Evolutionary conservation across 257 asterid genomes (phyloP), one percentile per base, ranked within the genome.

Genomic region (Coffea canephora): DNA sequence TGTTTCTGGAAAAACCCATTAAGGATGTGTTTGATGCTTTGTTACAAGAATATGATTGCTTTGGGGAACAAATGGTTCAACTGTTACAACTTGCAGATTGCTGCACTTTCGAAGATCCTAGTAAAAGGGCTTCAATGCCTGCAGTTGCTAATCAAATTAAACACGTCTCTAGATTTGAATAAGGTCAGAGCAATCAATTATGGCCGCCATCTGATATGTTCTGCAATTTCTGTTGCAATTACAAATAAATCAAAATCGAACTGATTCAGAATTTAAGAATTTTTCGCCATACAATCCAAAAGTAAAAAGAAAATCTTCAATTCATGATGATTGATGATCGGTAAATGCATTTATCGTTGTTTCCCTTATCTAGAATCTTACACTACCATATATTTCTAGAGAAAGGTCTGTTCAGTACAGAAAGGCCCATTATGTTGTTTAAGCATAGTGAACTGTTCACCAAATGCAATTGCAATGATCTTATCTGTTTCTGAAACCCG

Each of bases 11-110:
- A 68, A 86, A 57, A 23, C 80, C 81, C 10, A 68, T 80, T 25
- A 55, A 69, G 23, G 84, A 81, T 78, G 81, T 84, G 69, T 81
- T 86, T 69, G 89, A 83, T 76, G 13, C 18, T 69, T 69, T 50
- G 55, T 57, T 86, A 6, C 55, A 66, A 62, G 49, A 27, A 41
- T 27, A 55, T 27, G 50, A 69, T n/a, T 59, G 76, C 43, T 73
- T 7, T 50, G 86, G 65, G 49, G 86, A 81, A 48, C 84, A 86
- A 81, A 71, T 86, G 87, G 83, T 83, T 71, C 86, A 79, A 8
- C 39, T 86, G 49, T 77, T 86, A 70, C 82, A 86, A 57, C 84
- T 83, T 68, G 84, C 86, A 43, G 55, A 83, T 77, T 84, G 86
- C 25, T 86, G 89, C 39, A 86, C 87, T 12, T 86, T 74, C 27